A percentile compares a stretch with the other conserved stretches of the same genome.
Evolutionary conservation across 305 asterid species (phyloP).

Genomic region (Fraxinus sp.): DNA sequence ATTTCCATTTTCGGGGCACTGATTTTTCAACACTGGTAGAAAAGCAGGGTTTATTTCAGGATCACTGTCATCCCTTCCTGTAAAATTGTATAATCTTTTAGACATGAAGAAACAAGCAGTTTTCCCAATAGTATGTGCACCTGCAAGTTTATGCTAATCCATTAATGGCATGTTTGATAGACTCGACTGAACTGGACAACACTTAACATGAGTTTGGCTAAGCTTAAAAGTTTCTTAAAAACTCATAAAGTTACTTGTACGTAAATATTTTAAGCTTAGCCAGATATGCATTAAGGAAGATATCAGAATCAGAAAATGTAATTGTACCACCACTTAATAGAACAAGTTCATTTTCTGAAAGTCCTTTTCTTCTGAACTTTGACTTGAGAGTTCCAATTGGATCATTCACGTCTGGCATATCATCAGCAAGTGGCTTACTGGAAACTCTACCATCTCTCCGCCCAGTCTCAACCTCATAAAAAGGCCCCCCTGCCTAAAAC

Average conservation of each 20-base stretch:
- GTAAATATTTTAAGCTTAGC: background rate
- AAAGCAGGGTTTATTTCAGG: constrained; percentile 27
- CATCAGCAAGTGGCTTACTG: constrained; percentile 23
- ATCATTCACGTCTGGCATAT: constrained; percentile 44
- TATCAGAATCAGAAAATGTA: background rate
- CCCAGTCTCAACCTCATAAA: constrained; percentile 42
- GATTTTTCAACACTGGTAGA: constrained; percentile 5
- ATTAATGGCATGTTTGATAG: background rate
- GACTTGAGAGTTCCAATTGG: constrained; percentile 36
- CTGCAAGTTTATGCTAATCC: constrained; percentile 10
- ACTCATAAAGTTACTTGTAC: background rate
- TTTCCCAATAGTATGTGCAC: constrained; percentile 46
- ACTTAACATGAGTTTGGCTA: background rate
- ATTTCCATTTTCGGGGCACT: constrained; percentile 34
- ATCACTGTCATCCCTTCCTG: constrained; percentile 21
- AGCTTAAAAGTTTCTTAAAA: background rate
- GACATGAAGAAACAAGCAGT: constrained; percentile 49
- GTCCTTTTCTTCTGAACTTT: constrained; percentile 37
- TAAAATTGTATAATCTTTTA: constrained; percentile 29
- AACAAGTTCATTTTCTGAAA: constrained; percentile 38
- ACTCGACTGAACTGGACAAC: background rate
- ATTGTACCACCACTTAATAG: constrained; percentile 30
- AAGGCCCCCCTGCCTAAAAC: constrained; percentile 37
- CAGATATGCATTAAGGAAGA: background rate
- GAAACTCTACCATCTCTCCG: constrained; percentile 48